Evolutionary conservation across 108 stramenopile species (phyloP).

Genomic region (Skeletonema marinoi): DNA sequence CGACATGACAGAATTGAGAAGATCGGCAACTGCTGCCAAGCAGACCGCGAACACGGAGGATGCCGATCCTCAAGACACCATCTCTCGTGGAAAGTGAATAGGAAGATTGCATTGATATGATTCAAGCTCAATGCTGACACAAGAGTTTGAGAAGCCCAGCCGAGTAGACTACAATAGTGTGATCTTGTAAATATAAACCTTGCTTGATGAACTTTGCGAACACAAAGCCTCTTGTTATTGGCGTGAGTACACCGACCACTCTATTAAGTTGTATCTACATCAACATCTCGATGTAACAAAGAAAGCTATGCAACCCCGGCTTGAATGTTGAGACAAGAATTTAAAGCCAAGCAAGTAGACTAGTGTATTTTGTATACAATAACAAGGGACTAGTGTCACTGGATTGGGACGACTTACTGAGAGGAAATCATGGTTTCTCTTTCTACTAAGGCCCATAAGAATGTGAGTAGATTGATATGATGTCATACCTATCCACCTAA

Average conservation of each 20-base stretch:
- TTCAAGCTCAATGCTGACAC: background rate
- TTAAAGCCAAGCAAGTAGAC: no score
- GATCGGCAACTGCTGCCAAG: background rate
- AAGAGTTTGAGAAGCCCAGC: background rate
- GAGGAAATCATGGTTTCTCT: no score
- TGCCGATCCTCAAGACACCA: background rate
- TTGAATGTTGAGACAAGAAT: no score
- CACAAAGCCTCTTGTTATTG: background rate
- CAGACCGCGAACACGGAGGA: background rate
- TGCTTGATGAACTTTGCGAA: background rate
- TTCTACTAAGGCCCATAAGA: no score
- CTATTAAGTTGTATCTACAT: constrained; percentile 2
- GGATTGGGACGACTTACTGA: no score
- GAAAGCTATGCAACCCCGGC: background rate
- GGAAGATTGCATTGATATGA: background rate
- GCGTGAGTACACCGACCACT: background rate
- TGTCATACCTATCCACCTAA: background rate
- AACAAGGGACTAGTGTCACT: no score
- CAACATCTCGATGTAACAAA: background rate
- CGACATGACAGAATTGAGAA: background rate
- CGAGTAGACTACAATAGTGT: background rate
- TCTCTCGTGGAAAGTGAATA: background rate
- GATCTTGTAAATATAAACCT: background rate
- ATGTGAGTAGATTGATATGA: background rate
- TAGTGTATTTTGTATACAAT: no score